Conservation (phyloP, 1,284 basidiomycete genomes). For the Papiliotrema nemorosa region DNA sequence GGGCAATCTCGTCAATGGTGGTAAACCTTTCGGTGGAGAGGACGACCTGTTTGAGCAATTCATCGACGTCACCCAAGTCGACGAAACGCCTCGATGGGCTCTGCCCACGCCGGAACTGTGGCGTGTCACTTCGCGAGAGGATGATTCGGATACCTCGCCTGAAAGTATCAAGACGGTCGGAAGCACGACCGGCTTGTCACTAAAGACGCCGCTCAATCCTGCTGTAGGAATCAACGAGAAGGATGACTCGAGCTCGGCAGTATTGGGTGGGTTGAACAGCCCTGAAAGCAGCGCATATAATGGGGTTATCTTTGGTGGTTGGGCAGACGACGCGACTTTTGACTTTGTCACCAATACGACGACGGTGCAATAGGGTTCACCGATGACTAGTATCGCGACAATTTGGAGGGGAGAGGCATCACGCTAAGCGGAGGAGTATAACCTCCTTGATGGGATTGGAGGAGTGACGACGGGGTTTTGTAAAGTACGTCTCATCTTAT, state of each 20-base stretch:
- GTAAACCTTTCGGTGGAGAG: too few species aligned
- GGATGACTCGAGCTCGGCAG: neutral
- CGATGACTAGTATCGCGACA: too few species aligned
- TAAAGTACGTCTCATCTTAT: too few species aligned
- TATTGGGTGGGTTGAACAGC: slow-evolving; percentile 3
- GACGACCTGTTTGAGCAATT: slow-evolving; percentile 28
- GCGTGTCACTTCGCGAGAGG: slow-evolving; percentile 1
- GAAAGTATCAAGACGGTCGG: slow-evolving; percentile 29
- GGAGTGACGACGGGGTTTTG: too few species aligned
- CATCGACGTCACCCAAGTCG: slow-evolving; percentile 20
- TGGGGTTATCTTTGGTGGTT: slow-evolving; percentile 2
- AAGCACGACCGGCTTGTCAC: slow-evolving; percentile 8
- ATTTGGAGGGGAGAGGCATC: too few species aligned
- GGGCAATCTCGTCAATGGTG: too few species aligned
- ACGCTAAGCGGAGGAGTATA: too few species aligned
- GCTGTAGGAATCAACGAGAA: neutral
- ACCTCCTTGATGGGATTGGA: too few species aligned
- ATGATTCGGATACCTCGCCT: slow-evolving; percentile 17
- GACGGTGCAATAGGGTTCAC: too few species aligned
- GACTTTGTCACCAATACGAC: slow-evolving; percentile 3
- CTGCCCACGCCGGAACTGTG: slow-evolving; percentile 29
- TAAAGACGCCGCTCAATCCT: slow-evolving; percentile 2
- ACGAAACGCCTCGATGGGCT: neutral
- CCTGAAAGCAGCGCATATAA: slow-evolving; percentile 6
- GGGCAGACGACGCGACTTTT: slow-evolving; percentile 3